These are phyloP conservation scores for Yarrowia sp. DNA, from an alignment of 805 yeast genomes.

Conservation along the genomic window DNA sequence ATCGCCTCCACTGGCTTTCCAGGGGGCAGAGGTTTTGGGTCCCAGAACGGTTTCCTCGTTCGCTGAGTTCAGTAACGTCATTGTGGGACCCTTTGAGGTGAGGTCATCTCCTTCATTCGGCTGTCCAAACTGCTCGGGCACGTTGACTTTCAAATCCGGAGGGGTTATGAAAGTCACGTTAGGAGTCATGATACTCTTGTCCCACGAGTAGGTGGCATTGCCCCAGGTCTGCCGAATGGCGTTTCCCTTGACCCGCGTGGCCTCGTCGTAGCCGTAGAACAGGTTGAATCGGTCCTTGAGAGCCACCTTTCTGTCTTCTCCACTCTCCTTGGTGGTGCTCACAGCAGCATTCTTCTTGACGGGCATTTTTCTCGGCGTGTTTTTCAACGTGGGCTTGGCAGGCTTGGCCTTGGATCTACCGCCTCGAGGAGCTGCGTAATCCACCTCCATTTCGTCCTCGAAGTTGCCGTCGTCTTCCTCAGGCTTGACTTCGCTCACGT, in stretches of 20 bases:
- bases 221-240: constrained; percentile 61
- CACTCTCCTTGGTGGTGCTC: constrained; percentile 1
- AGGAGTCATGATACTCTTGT: constrained; percentile 45
- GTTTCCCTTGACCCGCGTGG: constrained; percentile 54
- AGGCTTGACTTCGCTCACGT: constrained; percentile 33
- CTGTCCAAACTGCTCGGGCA: constrained; percentile 13
- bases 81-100: not conserved
- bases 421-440: not conserved
- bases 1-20: constrained; percentile 22
- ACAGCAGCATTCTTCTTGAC: constrained; percentile 9
- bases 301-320: constrained; percentile 36
- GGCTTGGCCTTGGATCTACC: constrained; percentile 1
- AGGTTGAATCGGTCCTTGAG: constrained; percentile 55
- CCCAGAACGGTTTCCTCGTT: constrained; percentile 6
- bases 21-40: not conserved
- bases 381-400: constrained; percentile 1
- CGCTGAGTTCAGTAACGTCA: not conserved
- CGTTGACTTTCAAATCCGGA: constrained; percentile 14
- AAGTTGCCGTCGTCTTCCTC: constrained; percentile 26
- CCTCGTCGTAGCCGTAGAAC: constrained; percentile 60
- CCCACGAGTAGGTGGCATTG: constrained; percentile 55
- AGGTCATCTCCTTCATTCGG: not conserved
- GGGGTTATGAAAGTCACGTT: constrained; percentile 26
- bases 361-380: constrained; percentile 28
- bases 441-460: constrained; percentile 36